Percentiles rank a stretch among this genome's conserved stretches.
Evolutionary conservation across 2,329 filamentous ascomycete species (phyloP).

Genomic region (Raffaelea deltoideospora): DNA sequence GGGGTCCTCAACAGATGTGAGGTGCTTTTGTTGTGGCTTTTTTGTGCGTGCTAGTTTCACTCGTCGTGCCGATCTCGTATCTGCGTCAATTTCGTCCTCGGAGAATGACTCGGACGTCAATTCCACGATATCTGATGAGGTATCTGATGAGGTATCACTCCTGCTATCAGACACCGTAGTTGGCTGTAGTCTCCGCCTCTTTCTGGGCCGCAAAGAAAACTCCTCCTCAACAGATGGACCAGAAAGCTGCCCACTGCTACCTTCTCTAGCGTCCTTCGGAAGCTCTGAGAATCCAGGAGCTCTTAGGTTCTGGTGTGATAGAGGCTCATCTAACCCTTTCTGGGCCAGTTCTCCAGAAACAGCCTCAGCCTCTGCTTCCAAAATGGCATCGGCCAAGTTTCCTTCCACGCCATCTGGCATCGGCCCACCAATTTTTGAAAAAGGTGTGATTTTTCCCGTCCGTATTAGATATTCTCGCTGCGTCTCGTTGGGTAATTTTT

Average conservation of each 20-base stretch:
- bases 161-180: background rate
- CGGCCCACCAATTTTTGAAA: slow-evolving; percentile 61
- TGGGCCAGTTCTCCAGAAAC: slow-evolving; percentile 32
- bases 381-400: slow-evolving; percentile 59
- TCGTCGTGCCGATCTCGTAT: too few relatives aligned
- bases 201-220: slow-evolving; percentile 43
- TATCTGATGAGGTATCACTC: slow-evolving; percentile 21
- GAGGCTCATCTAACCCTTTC: slow-evolving; percentile 28
- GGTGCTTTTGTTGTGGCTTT: slow-evolving; percentile 14
- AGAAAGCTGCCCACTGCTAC: slow-evolving; percentile 15
- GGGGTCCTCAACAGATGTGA: too few relatives aligned
- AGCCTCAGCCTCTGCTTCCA: slow-evolving; percentile 69
- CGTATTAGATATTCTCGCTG: slow-evolving; percentile 82
- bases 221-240: slow-evolving; percentile 31
- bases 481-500: slow-evolving; percentile 61
- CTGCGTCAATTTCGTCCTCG: slow-evolving; percentile 24
- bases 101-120: too few relatives aligned
- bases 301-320: slow-evolving; percentile 59
- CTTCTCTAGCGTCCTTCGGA: background rate
- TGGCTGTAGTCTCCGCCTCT: slow-evolving; percentile 30
- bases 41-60: too few relatives aligned
- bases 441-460: slow-evolving; percentile 95
- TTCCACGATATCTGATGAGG: too few relatives aligned
- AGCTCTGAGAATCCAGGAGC: slow-evolving; percentile 54
- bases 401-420: slow-evolving; percentile 46